Base-by-base conservation (phyloP, 2,329 filamentous ascomycete species). In the Sporothrix inflata region DNA sequence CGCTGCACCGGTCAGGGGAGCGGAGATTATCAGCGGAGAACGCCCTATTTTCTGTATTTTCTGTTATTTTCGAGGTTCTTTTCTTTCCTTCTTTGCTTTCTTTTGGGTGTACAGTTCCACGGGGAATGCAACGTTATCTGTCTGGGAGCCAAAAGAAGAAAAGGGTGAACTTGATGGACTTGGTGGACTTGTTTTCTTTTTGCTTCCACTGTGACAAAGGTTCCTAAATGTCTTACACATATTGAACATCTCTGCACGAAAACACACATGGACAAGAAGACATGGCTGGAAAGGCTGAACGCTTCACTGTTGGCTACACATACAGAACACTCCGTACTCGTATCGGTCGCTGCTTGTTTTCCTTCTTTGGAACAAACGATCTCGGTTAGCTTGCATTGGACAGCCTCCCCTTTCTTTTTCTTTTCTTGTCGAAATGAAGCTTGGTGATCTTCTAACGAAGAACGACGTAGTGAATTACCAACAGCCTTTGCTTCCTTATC, bases 1-100 rank as follows among this genome's bases (percentile, higher is more conserved):
- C 70, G 66, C 75, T 77, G 75, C 76, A 76, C 30, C 75, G 74
- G 73, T 76, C 75, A 77, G 76, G 76, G 75, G 76, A 71, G 70
- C 76, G 76, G 76, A 77, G 69, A 77, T 77, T 77, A 75, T 75
- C 60, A 69, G 74, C 73, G 73, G 73, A 70, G 71, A 19, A 19
- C 34, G 51, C 61, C 49, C 27, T 63, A 38, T 45, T 40, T 51
- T 63, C 12, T 42, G 11, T 69, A 47, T 71, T 70, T 69, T 49
- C 27, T 24, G 5, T 11, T 55, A 6, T 21, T 34, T 3, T 34
- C 30, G 30, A 34, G 30, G 30, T 34, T 34, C 30, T 34, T 27
- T 1, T 24, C n/a, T 60, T 38, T 42, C 21, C 30, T 68, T 68
- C 65, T 68, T 68, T 68, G 30, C 45, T 53, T 66, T 66, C 63